These are phyloP conservation scores for Capillidium rhysosporum DNA, from an alignment of 371 early-diverging fungal species.

Conservation along the genomic window DNA sequence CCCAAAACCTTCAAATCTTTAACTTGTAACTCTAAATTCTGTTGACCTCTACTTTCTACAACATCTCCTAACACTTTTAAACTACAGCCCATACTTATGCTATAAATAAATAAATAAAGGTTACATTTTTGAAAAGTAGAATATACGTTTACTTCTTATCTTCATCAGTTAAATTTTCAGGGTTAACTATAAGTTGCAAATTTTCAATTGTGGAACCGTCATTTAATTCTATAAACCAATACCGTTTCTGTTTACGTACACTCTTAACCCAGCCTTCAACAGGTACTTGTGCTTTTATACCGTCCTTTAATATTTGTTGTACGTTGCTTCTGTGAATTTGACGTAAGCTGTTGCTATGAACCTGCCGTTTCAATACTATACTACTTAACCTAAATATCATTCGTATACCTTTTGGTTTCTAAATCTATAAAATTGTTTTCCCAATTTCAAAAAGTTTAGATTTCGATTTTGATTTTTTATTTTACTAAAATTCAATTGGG, in stretches of 20 bases:
- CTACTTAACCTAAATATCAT: too few species aligned
- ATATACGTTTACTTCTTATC: too few species aligned
- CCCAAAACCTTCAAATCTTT: slow-evolving; percentile 33
- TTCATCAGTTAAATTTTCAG: slow-evolving; percentile 11
- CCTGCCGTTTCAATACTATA: too few species aligned
- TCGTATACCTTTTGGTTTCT: too few species aligned
- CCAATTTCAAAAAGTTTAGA: too few species aligned
- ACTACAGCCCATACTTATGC: slow-evolving; percentile 37
- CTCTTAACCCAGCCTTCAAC: slow-evolving; percentile 70
- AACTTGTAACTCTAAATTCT: slow-evolving; percentile 51
- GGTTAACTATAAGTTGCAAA: slow-evolving; percentile 46
- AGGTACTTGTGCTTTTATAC: slow-evolving; percentile 12
- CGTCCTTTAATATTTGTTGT: too few species aligned
- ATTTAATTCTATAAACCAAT: slow-evolving; percentile 49
- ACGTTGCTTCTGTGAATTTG: too few species aligned
- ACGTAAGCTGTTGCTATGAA: too few species aligned
- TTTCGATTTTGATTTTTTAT: too few species aligned
- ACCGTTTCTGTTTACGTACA: slow-evolving; percentile 53
- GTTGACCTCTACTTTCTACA: slow-evolving; percentile 47
- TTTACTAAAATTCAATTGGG: too few species aligned
- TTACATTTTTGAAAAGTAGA: too few species aligned
- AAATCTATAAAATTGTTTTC: too few species aligned
- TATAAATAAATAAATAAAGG: not conserved
- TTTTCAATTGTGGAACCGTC: slow-evolving; percentile 55
- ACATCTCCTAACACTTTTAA: slow-evolving; percentile 42